Percentiles rank a stretch among this genome's conserved stretches.
Conservation (phyloP, 1,284 basidiomycete genomes). For the Moniliophthora roreri region DNA sequence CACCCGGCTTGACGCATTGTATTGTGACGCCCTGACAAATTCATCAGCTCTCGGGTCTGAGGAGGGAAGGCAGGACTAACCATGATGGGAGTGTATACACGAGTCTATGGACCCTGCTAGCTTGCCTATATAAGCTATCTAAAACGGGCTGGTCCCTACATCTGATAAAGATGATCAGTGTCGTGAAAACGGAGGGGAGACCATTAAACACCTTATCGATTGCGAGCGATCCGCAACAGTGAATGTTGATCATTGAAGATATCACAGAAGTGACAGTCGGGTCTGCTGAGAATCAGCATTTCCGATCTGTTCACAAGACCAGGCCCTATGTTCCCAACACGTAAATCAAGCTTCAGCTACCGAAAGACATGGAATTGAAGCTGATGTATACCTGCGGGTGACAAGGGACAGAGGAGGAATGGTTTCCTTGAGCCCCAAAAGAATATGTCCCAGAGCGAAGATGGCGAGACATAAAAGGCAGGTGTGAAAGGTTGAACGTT, state of each 20-base stretch:
- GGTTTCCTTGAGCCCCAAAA: too few species aligned
- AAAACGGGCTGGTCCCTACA: background rate
- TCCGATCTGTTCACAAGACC: too few species aligned
- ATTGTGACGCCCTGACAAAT: conserved; percentile 45
- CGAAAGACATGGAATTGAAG: too few species aligned
- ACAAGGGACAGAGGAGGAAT: too few species aligned
- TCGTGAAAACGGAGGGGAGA: background rate
- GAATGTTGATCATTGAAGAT: background rate
- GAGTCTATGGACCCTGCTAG: background rate
- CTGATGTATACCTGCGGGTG: too few species aligned
- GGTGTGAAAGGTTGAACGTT: too few species aligned
- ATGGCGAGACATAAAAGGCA: too few species aligned
- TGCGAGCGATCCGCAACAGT: background rate
- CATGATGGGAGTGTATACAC: conserved; percentile 3
- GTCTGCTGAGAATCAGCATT: too few species aligned
- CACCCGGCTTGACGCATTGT: conserved; percentile 39
- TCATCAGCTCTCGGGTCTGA: background rate
- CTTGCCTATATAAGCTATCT: background rate
- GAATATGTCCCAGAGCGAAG: too few species aligned
- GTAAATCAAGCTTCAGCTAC: too few species aligned
- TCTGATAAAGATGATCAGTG: conserved; percentile 5
- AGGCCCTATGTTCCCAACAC: too few species aligned
- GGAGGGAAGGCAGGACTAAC: background rate
- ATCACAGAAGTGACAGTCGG: background rate
- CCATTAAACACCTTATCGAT: conserved; percentile 2